Conservation (phyloP, 2,329 filamentous ascomycete genomes). For the Cladophialophora psammophila region DNA sequence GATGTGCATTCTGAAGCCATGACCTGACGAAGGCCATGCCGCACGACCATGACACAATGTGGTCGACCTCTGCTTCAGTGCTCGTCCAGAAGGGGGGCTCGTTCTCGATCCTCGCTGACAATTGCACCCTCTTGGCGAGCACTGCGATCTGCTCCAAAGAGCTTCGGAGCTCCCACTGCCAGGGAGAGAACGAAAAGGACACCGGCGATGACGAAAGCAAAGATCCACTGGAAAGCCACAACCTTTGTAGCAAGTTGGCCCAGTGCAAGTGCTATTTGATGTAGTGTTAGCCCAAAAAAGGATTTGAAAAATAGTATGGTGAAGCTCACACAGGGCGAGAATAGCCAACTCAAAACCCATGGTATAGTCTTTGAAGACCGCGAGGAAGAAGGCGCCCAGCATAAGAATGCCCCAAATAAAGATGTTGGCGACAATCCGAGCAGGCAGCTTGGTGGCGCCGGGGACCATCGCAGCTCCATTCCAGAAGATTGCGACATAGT, state of each 20-base stretch:
- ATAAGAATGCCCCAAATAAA: conserved; percentile 85
- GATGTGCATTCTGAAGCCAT: neutral
- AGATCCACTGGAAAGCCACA: conserved; percentile 89
- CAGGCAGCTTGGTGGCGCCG: conserved; percentile 62
- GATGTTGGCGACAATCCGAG: conserved; percentile 83
- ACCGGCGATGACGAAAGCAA: conserved; percentile 82
- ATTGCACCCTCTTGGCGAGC: conserved; percentile 56
- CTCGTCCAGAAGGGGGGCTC: conserved; percentile 61
- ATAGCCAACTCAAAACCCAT: conserved; percentile 81
- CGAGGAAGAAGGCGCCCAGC: conserved; percentile 78
- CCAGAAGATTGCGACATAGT: conserved; percentile 86
- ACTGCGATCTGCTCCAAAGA: conserved; percentile 65
- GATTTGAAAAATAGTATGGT: neutral
- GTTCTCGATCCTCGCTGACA: conserved; percentile 60
- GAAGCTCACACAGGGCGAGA: conserved; percentile 68
- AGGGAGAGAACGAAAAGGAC: conserved; percentile 74
- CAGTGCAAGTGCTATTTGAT: conserved; percentile 68
- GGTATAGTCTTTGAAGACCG: conserved; percentile 75
- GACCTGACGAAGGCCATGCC: neutral
- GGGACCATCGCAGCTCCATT: conserved; percentile 82
- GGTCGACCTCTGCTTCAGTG: conserved; percentile 37
- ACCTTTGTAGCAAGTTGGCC: conserved; percentile 76
- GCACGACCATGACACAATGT: neutral
- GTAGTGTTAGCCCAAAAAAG: conserved; percentile 25
- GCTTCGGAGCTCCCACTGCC: conserved; percentile 68